Base-by-base conservation (phyloP, 768 basidiomycete genomes). In the Suillus ampliporus region DNA sequence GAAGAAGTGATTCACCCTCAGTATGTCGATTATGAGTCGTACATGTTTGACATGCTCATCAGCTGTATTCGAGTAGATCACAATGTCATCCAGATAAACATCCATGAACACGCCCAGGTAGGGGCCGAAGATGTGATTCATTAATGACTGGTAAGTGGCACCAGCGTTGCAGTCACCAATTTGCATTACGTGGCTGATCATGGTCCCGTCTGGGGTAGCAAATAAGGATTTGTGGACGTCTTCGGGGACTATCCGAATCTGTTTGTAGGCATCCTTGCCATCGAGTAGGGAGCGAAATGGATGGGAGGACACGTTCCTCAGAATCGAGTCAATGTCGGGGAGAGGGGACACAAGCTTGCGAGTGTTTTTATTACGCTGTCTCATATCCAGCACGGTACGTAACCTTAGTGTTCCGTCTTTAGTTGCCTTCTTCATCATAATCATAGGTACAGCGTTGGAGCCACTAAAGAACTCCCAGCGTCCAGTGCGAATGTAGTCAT, bases 121-220 rank as follows among this genome's bases (percentile, higher is more conserved):
- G 1, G 79, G 73, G 1, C 71, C 62, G 51, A 85, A 81, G n/a
- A 83, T 72, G 2, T 61, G 34, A 0, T 72, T 82, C 77, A 84
- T 82, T 0, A 84, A 64, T 0, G 74, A 43, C 58, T 85, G 83
- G 61, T 81, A 84, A 0, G 80, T 84, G 0, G 80, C 70, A 0
- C 78, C 81, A 0, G 78, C 77, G 63, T 85, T 84, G 51, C 79
- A 80, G 57, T 84, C 77, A 0, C 80, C 81, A 47, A 79, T 77
- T 59, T 84, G 83, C 73, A 84, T 78, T 0, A 83, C 76, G 0
- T 68, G 61, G 35, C 79, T 80, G 2, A 78, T 52, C 58, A 76
- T 78, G 0, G 77, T 79, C 0, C 82, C 82, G n/a, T 68, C 75
- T n/a, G 77, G 77, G 1, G 76, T 82, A 0, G 75, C 66, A 51